These are phyloP conservation scores for Byssothecium circinans DNA, from an alignment of 2,329 filamentous ascomycete species.

Conservation along the genomic window DNA sequence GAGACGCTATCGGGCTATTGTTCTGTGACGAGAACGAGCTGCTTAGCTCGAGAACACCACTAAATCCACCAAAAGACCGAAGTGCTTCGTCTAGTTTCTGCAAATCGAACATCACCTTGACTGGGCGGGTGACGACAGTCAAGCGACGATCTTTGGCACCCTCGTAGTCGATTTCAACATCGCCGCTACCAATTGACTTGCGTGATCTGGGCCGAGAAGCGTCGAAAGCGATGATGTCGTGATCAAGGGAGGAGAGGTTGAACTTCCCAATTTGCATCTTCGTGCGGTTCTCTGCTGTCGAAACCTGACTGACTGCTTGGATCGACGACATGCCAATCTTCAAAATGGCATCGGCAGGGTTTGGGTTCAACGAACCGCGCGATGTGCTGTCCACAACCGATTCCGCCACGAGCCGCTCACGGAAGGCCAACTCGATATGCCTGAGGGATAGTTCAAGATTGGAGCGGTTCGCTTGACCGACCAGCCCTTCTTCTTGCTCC, in stretches of 20 bases:
- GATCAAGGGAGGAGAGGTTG: constrained; percentile 51
- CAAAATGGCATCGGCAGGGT: constrained; percentile 34
- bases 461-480: not conserved
- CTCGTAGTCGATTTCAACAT: constrained; percentile 38
- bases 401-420: constrained; percentile 33
- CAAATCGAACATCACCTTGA: constrained; percentile 76
- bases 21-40: constrained; percentile 75
- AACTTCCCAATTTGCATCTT: constrained; percentile 47
- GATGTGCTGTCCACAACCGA: constrained; percentile 13
- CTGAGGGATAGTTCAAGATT: constrained; percentile 29
- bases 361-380: constrained; percentile 20
- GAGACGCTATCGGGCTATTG: constrained; percentile 38
- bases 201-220: constrained; percentile 26
- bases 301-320: constrained; percentile 25
- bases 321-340: constrained; percentile 26
- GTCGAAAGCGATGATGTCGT: constrained; percentile 57
- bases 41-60: constrained; percentile 85
- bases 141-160: constrained; percentile 43
- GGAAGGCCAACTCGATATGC: constrained; percentile 34
- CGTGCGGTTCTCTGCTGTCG: constrained; percentile 14
- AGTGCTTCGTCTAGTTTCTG: constrained; percentile 83
- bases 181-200: constrained; percentile 26
- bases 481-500: not conserved
- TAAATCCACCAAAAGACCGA: constrained; percentile 85
- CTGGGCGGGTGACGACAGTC: constrained; percentile 73